A percentile compares a stretch with the other conserved stretches of the same genome.
Conservation (phyloP, 345 rosid species). For the Heritiera fomes region DNA sequence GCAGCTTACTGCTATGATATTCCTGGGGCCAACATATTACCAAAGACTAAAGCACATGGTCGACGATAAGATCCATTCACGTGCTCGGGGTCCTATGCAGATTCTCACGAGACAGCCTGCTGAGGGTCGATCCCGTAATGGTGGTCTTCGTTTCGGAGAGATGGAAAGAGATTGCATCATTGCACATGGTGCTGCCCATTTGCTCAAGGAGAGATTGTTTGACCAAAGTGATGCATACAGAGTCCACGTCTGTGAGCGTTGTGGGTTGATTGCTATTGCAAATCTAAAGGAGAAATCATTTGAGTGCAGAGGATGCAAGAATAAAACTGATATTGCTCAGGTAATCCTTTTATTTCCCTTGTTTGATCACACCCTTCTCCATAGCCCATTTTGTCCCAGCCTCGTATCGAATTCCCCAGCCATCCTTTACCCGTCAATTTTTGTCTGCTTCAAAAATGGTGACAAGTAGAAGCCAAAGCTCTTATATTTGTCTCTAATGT, state of each 20-base stretch:
- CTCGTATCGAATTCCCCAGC: neutral
- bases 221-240: constrained; percentile 98
- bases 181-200: constrained; percentile 95
- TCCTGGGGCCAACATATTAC: constrained; percentile 97
- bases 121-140: constrained; percentile 97
- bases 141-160: constrained; percentile 96
- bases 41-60: constrained; percentile 98
- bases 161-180: constrained; percentile 99
- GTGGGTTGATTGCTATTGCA: constrained; percentile 94
- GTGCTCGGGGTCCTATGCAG: constrained; percentile 97
- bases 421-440: neutral
- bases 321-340: constrained; percentile 91
- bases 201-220: constrained; percentile 90
- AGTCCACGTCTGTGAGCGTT: constrained; percentile 86
- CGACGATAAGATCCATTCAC: constrained; percentile 96
- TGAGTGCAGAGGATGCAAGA: constrained; percentile 98
- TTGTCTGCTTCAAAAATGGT: no score
- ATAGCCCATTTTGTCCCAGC: neutral
- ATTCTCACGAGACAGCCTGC: constrained; percentile 97
- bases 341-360: constrained; percentile 28
- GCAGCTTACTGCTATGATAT: constrained; percentile 80
- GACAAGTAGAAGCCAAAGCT: neutral
- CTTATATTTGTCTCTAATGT: neutral
- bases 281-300: constrained; percentile 88
- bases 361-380: neutral